These are phyloP conservation scores for Corynespora cassiicola DNA, from an alignment of 2,329 filamentous ascomycete genomes.

Conservation along the genomic window DNA sequence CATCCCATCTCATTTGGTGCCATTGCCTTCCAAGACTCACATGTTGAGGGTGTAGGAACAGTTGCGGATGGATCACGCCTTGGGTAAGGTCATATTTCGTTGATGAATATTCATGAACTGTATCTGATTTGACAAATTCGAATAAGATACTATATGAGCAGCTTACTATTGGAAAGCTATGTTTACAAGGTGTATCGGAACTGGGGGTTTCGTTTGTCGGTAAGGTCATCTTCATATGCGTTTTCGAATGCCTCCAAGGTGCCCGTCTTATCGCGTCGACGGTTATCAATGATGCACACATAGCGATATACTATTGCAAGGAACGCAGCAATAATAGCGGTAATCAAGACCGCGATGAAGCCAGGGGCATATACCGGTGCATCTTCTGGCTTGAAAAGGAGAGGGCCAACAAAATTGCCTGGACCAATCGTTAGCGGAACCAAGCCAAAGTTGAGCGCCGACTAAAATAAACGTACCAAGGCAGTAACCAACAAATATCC, in stretches of 20 bases:
- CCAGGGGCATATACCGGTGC: slow-evolving; percentile 41
- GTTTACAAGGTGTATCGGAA: slow-evolving; percentile 25
- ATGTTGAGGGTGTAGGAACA: too few species aligned
- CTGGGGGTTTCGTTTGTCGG: slow-evolving; percentile 46
- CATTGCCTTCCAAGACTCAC: too few species aligned
- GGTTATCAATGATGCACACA: slow-evolving; percentile 53
- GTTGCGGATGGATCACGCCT: too few species aligned
- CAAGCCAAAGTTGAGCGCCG: background rate
- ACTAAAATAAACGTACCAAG: slow-evolving; percentile 48
- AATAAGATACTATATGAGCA: too few species aligned
- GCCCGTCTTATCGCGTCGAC: slow-evolving; percentile 49
- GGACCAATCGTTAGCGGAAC: slow-evolving; percentile 25
- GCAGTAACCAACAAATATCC: slow-evolving; percentile 60
- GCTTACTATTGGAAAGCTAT: too few species aligned
- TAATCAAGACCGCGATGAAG: slow-evolving; percentile 49
- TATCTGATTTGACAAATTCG: too few species aligned
- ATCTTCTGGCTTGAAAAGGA: slow-evolving; percentile 20
- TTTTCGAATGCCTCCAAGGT: slow-evolving; percentile 56
- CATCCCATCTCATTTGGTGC: too few species aligned
- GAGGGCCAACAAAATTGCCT: slow-evolving; percentile 43
- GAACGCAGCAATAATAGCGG: slow-evolving; percentile 38
- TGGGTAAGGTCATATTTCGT: too few species aligned
- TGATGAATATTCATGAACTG: too few species aligned
- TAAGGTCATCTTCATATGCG: slow-evolving; percentile 60
- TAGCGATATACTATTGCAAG: slow-evolving; percentile 52